phyloP scores from a whole-genome alignment of 768 basidiomycete genomes.

The Termitomyces sp. region DNA sequence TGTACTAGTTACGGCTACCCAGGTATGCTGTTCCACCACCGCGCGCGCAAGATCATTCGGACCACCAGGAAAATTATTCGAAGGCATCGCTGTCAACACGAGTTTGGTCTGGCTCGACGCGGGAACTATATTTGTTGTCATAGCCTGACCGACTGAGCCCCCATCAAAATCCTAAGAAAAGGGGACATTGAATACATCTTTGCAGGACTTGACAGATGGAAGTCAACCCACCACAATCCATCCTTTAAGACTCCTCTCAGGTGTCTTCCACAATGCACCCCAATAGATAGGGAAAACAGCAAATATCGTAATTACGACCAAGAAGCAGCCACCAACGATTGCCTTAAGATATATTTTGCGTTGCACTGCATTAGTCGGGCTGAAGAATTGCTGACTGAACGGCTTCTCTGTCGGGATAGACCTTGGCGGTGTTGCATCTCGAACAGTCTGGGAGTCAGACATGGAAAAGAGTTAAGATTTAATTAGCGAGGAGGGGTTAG shows the following conservation, averaged over 20 bases:
- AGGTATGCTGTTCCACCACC: constrained; percentile 41
- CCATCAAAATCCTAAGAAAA: constrained; percentile 50
- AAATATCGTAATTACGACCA: constrained; percentile 14
- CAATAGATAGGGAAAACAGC: constrained; percentile 19
- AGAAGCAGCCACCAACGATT: constrained; percentile 8
- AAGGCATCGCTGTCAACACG: constrained; percentile 33
- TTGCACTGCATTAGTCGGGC: constrained; percentile 1
- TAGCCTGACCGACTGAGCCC: constrained; percentile 36
- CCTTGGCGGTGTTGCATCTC: background rate
- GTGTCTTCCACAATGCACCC: constrained; percentile 18
- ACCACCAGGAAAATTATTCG: constrained; percentile 37
- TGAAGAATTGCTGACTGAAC: constrained; percentile 9
- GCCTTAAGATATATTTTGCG: constrained; percentile 14
- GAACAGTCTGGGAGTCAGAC: background rate
- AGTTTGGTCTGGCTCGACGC: constrained; percentile 26
- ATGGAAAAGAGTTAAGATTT: background rate
- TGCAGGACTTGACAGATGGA: background rate
- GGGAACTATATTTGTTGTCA: constrained; percentile 28
- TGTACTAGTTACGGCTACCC: constrained; percentile 48
- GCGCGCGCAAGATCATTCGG: constrained; percentile 31
- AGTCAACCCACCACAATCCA: constrained; percentile 17
- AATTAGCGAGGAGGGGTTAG: background rate
- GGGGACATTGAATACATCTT: too few species aligned
- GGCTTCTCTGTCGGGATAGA: background rate
- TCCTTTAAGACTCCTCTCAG: constrained; percentile 12